Conservation (phyloP, 441 rosid genomes). For the Manihot esculenta region DNA sequence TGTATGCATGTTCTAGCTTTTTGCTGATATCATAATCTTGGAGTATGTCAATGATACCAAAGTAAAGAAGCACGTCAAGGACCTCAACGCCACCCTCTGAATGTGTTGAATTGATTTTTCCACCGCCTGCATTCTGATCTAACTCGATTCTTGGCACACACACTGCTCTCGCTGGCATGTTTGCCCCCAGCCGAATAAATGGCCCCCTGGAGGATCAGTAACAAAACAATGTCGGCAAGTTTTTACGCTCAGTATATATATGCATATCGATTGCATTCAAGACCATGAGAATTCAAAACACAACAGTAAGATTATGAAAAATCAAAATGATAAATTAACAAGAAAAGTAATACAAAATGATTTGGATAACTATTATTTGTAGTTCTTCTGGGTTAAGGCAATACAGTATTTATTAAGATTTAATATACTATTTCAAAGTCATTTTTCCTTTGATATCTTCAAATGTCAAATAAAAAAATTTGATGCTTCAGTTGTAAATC, state of each 20-base stretch:
- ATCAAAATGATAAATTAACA: neutral
- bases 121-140: constrained; percentile 63
- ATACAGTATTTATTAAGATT: neutral
- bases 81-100: constrained; percentile 46
- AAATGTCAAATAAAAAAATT: neutral
- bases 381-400: neutral
- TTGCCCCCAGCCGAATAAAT: constrained; percentile 76
- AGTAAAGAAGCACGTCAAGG: constrained; percentile 73
- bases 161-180: constrained; percentile 93
- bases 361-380: neutral
- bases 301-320: neutral
- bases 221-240: constrained; percentile 16
- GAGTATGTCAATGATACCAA: constrained; percentile 88
- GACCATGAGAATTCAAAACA: neutral
- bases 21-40: constrained; percentile 95
- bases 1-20: constrained; percentile 91
- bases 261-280: neutral
- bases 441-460: neutral
- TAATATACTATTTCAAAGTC: neutral
- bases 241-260: constrained; percentile 7
- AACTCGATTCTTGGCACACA: constrained; percentile 60
- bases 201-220: constrained; percentile 57
- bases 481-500: constrained; percentile 10
- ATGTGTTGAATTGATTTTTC: constrained; percentile 38
- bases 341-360: neutral